Evolutionary conservation across 176 grass and related monocot genomes (phyloP).

Genomic region (Pharus latifolius): DNA sequence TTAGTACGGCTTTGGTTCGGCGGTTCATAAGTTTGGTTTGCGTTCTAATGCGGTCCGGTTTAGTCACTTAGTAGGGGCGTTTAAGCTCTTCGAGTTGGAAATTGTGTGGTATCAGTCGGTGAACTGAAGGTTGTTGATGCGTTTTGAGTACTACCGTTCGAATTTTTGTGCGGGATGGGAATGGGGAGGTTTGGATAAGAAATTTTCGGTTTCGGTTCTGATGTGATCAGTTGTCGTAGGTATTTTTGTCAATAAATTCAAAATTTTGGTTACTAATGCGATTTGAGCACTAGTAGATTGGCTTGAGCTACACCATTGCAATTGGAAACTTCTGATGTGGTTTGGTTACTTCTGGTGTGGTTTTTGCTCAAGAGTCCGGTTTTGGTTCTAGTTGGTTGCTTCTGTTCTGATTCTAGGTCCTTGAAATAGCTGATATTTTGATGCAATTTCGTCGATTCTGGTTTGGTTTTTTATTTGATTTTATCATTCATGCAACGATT

Average conservation of each 20-base stretch:
- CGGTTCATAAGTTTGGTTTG: too few relatives aligned
- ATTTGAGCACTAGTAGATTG: background rate
- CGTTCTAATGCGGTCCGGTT: background rate
- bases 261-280: background rate
- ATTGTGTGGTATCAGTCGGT: background rate
- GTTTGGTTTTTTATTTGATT: background rate
- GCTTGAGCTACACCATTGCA: background rate
- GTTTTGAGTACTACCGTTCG: background rate
- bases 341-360: background rate
- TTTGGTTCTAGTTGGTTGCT: too few relatives aligned
- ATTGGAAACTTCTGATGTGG: background rate
- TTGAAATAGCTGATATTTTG: too few relatives aligned
- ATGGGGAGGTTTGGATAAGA: background rate
- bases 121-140: background rate
- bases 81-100: background rate
- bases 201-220: background rate
- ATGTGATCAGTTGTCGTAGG: background rate
- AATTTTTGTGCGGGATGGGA: background rate
- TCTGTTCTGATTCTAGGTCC: background rate
- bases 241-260: background rate
- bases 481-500: background rate
- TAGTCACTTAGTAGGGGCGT: background rate
- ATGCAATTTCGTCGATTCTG: background rate
- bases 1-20: background rate
- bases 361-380: too few relatives aligned